These are phyloP conservation scores for Isatis tinctoria DNA, from an alignment of 345 rosid genomes.

Conservation along the genomic window DNA sequence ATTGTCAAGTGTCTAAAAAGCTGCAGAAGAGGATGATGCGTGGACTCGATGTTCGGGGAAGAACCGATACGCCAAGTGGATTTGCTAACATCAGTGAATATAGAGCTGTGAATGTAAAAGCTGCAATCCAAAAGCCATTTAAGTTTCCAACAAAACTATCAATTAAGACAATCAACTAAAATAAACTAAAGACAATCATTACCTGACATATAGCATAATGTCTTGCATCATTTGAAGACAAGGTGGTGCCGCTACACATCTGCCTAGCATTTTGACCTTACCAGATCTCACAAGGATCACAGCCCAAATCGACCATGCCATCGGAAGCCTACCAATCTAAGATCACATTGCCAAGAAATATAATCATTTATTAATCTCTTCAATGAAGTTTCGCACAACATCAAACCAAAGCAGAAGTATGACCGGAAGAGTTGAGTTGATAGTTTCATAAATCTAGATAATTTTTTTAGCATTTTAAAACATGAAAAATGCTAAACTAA, in stretches of 20 bases:
- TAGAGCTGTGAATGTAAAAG: slow-evolving; percentile 48
- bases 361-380: too few species aligned
- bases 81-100: slow-evolving; percentile 36
- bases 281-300: slow-evolving; percentile 38
- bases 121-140: slow-evolving; percentile 29
- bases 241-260: slow-evolving; percentile 46
- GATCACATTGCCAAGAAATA: background rate
- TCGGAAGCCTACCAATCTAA: slow-evolving; percentile 58
- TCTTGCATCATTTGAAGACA: slow-evolving; percentile 46
- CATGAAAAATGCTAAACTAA: too few species aligned
- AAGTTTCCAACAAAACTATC: background rate
- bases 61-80: slow-evolving; percentile 51
- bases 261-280: slow-evolving; percentile 45
- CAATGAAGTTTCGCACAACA: too few species aligned
- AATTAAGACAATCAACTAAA: background rate
- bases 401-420: too few species aligned
- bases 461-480: too few species aligned
- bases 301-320: slow-evolving; percentile 56
- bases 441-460: too few species aligned
- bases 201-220: slow-evolving; percentile 47
- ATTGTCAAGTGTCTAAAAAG: slow-evolving; percentile 42
- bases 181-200: background rate
- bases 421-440: too few species aligned
- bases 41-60: slow-evolving; percentile 35
- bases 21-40: slow-evolving; percentile 44